Percentiles rank a stretch among this genome's conserved stretches.
These are phyloP conservation scores for Aureobasidium sp. DNA, from an alignment of 2,329 filamentous ascomycete genomes.

Conservation along the genomic window DNA sequence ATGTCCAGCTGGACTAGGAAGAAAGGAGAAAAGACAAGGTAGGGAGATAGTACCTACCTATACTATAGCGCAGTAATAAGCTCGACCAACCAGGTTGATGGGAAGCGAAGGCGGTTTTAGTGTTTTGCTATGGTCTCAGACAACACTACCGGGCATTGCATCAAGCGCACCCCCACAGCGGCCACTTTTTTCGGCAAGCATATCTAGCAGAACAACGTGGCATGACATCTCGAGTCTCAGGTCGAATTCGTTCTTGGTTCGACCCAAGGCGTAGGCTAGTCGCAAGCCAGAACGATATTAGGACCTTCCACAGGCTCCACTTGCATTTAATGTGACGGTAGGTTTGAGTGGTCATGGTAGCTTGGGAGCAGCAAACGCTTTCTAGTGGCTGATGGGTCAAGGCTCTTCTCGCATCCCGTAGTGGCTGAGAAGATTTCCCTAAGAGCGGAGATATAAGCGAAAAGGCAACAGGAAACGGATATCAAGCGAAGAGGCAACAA, in stretches of 20 bases:
- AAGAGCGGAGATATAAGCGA: neutral
- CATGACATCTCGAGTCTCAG: neutral
- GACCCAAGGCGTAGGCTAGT: neutral
- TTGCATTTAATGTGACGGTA: neutral
- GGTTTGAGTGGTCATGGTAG: neutral
- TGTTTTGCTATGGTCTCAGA: constrained; percentile 10
- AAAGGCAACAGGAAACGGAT: too few species aligned
- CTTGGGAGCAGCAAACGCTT: neutral
- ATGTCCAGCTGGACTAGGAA: neutral
- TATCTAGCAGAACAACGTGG: neutral
- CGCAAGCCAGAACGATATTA: neutral
- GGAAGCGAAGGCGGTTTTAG: neutral
- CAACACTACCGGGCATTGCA: neutral
- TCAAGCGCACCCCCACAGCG: neutral
- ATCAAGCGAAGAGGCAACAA: constrained; percentile 4
- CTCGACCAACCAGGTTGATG: neutral
- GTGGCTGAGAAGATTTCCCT: neutral
- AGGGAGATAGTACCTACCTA: neutral
- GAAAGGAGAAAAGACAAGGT: neutral
- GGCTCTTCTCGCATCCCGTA: neutral
- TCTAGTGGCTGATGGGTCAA: neutral
- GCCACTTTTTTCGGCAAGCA: neutral
- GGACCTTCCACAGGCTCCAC: neutral
- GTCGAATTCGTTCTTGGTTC: neutral
- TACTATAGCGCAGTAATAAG: neutral